Evolutionary conservation across 106 monocot genomes (phyloP), one percentile per base, ranked within the genome.

Genomic region (Gastrodia elata): DNA sequence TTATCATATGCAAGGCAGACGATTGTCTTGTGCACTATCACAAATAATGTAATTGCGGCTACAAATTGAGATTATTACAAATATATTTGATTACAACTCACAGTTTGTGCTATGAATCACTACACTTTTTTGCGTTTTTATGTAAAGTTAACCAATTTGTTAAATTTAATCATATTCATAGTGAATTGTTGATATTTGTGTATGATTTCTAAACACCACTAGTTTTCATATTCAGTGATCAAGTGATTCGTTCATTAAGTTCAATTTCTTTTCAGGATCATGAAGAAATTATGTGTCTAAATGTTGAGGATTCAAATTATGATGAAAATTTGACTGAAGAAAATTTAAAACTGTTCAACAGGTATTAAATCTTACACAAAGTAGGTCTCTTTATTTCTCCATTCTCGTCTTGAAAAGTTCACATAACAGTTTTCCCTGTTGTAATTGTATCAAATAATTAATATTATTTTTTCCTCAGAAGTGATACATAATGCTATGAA

Each of bases 271-370:
- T 26, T 18, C 69, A 69, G 69, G 69, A 41, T 35, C 16, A 35
- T 20, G 39, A 39, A 69, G 39, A 39, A 39, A 9, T 69, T 3
- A 37, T 5, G 15, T 39, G 39, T 69, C 24, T 39, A 16, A 26
- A 69, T 69, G 39, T 40, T 25, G 40, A 40, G 5, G 69, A 40
- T 69, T 40, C 39, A 24, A 69, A 39, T 69, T 69, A 25, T 8
- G 69, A 39, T 69, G 69, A 69, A 40, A 69, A 69, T 10, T 9
- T 69, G 69, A 25, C 9, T 69, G 69, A 69, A 69, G 69, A 69
- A 69, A 69, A 69, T 13, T 40, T 69, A 26, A 39, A 40, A 39
- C 69, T 69, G 40, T 69, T 69, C 69, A 69, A 40, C 41, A 69
- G 69, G 69, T 69, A 24, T 26, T 27, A 10, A 26, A 26, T 10